Conservation (phyloP, 2,329 filamentous ascomycete species). For the Colletotrichum eremochloae region DNA sequence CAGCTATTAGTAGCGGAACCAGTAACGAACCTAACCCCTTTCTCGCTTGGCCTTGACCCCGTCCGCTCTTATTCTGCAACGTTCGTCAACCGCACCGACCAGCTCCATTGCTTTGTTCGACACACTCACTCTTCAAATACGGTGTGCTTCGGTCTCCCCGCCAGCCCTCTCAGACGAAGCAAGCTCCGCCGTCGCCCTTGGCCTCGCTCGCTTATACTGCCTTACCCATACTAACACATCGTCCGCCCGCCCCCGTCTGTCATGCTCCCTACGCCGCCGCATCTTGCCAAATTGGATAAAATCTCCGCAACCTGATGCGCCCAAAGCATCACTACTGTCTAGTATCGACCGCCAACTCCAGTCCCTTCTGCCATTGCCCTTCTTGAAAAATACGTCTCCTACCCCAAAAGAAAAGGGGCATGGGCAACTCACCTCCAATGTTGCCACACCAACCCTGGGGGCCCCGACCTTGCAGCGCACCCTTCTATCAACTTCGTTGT, state of each 20-base stretch:
- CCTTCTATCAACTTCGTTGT: neutral
- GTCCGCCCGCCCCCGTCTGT: neutral
- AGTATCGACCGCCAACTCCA: neutral
- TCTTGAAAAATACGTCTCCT: neutral
- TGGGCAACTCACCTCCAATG: neutral
- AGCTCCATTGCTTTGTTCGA: constrained; percentile 31
- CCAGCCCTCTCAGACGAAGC: constrained; percentile 18
- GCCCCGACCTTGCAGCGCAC: neutral
- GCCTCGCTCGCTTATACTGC: neutral
- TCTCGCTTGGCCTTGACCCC: neutral
- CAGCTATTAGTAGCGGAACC: neutral
- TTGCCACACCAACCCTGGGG: neutral
- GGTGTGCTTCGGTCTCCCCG: neutral
- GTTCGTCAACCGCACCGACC: constrained; percentile 33
- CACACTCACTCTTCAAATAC: constrained; percentile 2
- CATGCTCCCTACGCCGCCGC: constrained; percentile 11
- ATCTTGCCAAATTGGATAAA: constrained; percentile 23
- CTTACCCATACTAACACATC: neutral
- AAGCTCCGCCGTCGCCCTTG: constrained; percentile 12
- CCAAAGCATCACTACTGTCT: neutral
- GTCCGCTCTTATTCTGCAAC: constrained; percentile 33
- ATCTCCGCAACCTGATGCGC: constrained; percentile 35
- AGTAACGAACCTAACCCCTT: neutral
- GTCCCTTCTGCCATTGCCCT: neutral
- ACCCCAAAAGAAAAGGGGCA: neutral